Percentiles rank a stretch among this genome's conserved stretches.
Conservation (phyloP, 805 yeast species). For the Candida chauliodis region DNA sequence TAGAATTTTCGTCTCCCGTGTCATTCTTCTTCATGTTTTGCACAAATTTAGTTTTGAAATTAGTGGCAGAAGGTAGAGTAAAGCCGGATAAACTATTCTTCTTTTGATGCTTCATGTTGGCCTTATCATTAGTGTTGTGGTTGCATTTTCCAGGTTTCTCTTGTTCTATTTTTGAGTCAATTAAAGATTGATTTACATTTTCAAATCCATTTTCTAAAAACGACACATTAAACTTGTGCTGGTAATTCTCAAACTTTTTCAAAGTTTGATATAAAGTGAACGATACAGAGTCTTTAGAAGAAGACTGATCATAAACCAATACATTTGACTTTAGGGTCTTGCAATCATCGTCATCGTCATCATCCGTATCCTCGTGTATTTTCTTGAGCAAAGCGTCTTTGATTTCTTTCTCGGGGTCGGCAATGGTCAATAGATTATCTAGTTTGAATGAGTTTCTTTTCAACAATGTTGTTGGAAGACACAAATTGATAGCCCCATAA, state of each 20-base stretch:
- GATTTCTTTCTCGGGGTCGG: conserved; percentile 11
- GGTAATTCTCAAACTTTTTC: conserved; percentile 14
- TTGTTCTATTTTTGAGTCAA: not conserved
- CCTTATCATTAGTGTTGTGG: not conserved
- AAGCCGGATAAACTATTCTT: conserved; percentile 32
- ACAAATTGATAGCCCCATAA: conserved; percentile 31
- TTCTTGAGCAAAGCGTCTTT: conserved; percentile 15
- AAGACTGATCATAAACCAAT: conserved; percentile 33
- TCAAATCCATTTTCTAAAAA: conserved; percentile 28
- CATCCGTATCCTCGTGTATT: conserved; percentile 17
- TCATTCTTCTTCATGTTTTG: conserved; percentile 33
- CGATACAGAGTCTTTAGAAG: conserved; percentile 12
- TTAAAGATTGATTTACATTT: not conserved
- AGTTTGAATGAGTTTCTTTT: conserved; percentile 35
- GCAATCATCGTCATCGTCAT: conserved; percentile 4
- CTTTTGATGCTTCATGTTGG: not conserved
- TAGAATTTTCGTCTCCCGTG: not conserved
- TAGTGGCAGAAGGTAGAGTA: conserved; percentile 38
- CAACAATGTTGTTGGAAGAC: conserved; percentile 43
- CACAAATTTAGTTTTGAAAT: conserved; percentile 32
- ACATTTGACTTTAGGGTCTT: conserved; percentile 16
- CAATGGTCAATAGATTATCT: conserved; percentile 28
- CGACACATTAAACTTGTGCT: conserved; percentile 17
- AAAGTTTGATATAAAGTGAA: conserved; percentile 30
- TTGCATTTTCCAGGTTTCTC: not conserved